These are phyloP conservation scores for Boehmeria nivea DNA, from an alignment of 306 rosid species.

Conservation along the genomic window DNA sequence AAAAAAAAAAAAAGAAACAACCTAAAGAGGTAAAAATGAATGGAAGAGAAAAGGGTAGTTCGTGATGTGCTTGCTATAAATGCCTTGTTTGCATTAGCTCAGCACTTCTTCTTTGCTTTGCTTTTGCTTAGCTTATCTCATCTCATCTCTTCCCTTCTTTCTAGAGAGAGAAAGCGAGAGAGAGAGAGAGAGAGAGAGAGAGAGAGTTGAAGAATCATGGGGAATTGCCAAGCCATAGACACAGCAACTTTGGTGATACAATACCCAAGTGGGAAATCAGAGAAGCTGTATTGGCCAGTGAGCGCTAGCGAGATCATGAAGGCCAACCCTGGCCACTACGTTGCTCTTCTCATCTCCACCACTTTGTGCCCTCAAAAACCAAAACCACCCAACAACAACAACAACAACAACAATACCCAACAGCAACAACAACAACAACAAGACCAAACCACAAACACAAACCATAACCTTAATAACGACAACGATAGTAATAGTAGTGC, in stretches of 20 bases:
- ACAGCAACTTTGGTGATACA: constrained; percentile 83
- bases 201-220: constrained; percentile 44
- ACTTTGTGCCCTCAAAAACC: constrained; percentile 54
- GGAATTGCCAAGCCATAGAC: constrained; percentile 97
- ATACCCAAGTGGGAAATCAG: constrained; percentile 84
- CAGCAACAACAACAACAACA: constrained; percentile 13
- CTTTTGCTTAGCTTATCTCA: neutral
- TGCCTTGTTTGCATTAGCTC: constrained; percentile 10
- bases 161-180: constrained; percentile 12
- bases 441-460: neutral
- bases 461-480: constrained; percentile 13
- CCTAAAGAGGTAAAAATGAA: neutral
- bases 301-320: constrained; percentile 82
- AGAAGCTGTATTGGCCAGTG: constrained; percentile 66
- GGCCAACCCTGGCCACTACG: constrained; percentile 86
- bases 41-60: no score
- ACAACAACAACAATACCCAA: constrained; percentile 7
- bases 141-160: neutral
- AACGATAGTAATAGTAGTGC: constrained; percentile 1
- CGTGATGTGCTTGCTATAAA: constrained; percentile 26
- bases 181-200: constrained; percentile 20
- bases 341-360: constrained; percentile 91
- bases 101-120: constrained; percentile 7
- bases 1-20: constrained; percentile 6
- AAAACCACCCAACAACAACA: constrained; percentile 28